Percentiles rank a stretch among this genome's conserved stretches.
These are phyloP conservation scores for Beta lomatogona DNA, from an alignment of 179 eudicot genomes.

Conservation along the genomic window DNA sequence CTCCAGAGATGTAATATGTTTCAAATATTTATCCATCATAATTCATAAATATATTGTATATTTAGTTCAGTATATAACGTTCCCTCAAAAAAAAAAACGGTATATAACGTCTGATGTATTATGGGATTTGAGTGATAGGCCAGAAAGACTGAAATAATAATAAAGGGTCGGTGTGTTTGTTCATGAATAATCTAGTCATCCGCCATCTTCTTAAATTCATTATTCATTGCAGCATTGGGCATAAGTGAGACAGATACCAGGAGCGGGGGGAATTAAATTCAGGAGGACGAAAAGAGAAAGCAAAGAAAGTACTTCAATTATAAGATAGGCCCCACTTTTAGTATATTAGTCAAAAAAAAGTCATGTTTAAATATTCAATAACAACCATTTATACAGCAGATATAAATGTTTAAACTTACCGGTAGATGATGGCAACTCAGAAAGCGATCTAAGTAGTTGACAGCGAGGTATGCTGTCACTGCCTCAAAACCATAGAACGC, in stretches of 20 bases:
- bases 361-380: background rate
- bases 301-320: constrained; percentile 21
- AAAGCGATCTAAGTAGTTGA: constrained; percentile 79
- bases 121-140: constrained; percentile 27
- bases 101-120: background rate
- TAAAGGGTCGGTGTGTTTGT: constrained; percentile 20
- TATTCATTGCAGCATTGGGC: background rate
- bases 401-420: constrained; percentile 36
- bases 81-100: background rate
- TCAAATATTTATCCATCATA: too few species aligned
- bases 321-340: constrained; percentile 8
- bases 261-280: constrained; percentile 18
- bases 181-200: constrained; percentile 23
- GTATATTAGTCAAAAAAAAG: background rate
- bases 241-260: constrained; percentile 29
- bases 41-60: too few species aligned
- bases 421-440: constrained; percentile 59
- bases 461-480: constrained; percentile 81
- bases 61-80: too few species aligned
- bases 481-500: constrained; percentile 69
- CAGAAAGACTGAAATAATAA: constrained; percentile 19
- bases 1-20: too few species aligned
- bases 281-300: background rate
- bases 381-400: too few species aligned
- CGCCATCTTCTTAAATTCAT: constrained; percentile 20